Base-by-base conservation (phyloP, 192 early-diverging fungal genomes). In the Mortierella claussenii region DNA sequence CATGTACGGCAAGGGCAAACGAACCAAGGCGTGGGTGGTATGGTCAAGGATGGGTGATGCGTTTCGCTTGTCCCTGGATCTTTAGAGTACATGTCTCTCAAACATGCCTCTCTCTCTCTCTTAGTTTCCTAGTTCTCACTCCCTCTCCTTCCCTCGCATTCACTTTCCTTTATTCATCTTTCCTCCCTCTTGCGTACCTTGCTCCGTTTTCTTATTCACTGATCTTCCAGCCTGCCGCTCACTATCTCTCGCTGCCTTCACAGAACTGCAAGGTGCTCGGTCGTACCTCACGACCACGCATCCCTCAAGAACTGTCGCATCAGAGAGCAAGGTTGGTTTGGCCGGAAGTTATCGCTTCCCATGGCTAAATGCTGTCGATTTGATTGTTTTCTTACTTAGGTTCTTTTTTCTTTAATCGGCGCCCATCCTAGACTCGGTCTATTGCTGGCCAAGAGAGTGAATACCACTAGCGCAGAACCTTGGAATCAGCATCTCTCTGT, bases 21-120 rank as follows among this genome's bases (percentile, higher is more conserved):
- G n/a, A n/a, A n/a, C n/a, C n/a, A n/a, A n/a, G n/a, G n/a, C n/a
- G n/a, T n/a, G n/a, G 7, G 37, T 40, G 37, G 13, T 40, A 10
- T 40, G 37, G 13, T 40, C 8, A 40, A 10, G 37, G 13, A 40
- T 40, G 37, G 50, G 33, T 63, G 61, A 53, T 63, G 50, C 36
- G 40, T 53, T 51, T 52, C 50, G 50, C 50, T 53, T 34, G 36
- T 52, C 30, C 44, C n/a, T 60, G 57, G 24, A 31, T 64, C 10
- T 30, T 27, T 54, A 33, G 55, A 10, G 37, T 7, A 40, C 37
- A 40, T 48, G 21, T 56, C 56, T 55, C 2, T 33, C 45, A 30
- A 33, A 54, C 34, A 33, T 27, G 5, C 4, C 26, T 32, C 33
- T 55, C 31, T 53, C 20, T 43, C 1, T 43, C 28, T 43, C 54